phyloP scores from a whole-genome alignment of 2,329 filamentous ascomycete species.

The Hyphodiscus sp. region DNA sequence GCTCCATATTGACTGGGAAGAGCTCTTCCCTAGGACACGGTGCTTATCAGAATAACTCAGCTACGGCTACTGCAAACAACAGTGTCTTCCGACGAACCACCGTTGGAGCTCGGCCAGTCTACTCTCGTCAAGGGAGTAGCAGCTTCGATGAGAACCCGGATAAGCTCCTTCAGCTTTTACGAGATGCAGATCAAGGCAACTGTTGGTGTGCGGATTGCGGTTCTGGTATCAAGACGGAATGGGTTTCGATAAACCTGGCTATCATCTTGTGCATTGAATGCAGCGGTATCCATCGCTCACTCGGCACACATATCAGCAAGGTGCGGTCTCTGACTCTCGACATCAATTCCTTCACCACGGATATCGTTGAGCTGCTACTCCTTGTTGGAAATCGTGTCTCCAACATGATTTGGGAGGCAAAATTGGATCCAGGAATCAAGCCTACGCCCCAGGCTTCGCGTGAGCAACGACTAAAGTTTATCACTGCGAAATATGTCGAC shows the following conservation, averaged over 20 bases:
- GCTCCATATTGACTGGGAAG: constrained; percentile 88
- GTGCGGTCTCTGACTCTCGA: constrained; percentile 91
- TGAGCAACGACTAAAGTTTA: constrained; percentile 89
- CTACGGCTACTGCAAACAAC: constrained; percentile 29
- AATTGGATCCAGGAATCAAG: constrained; percentile 64
- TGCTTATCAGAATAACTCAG: constrained; percentile 41
- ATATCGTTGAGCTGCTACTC: constrained; percentile 90
- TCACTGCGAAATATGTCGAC: constrained; percentile 91
- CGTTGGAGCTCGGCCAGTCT: constrained; percentile 77
- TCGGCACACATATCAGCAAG: constrained; percentile 97
- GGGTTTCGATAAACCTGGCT: constrained; percentile 96
- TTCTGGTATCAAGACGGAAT: constrained; percentile 87
- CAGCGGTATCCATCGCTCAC: constrained; percentile 90
- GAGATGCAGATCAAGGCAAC: constrained; percentile 88
- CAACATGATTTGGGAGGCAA: constrained; percentile 95
- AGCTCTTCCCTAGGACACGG: constrained; percentile 60
- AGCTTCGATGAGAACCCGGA: constrained; percentile 77
- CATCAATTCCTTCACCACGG: constrained; percentile 90
- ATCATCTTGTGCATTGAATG: constrained; percentile 98
- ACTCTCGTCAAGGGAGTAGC: constrained; percentile 61
- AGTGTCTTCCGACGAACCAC: constrained; percentile 78
- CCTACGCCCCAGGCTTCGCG: constrained; percentile 71
- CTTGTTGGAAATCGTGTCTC: constrained; percentile 90
- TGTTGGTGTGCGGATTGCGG: constrained; percentile 92
- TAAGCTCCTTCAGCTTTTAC: constrained; percentile 77